Evolutionary conservation across 108 stramenopile genomes (phyloP).

Genomic region (Stephanodiscus triporus): DNA sequence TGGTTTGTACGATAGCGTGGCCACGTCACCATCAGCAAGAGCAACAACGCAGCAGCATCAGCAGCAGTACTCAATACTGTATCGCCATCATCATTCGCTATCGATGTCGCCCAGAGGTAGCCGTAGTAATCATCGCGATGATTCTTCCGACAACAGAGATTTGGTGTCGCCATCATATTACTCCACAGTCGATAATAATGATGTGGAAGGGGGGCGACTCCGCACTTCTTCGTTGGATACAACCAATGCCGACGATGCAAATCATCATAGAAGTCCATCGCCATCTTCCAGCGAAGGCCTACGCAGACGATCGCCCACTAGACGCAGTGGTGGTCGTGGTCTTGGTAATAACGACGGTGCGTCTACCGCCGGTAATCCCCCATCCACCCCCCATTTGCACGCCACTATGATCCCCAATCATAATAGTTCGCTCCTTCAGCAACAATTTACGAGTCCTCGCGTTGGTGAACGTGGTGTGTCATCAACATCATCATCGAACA

Average conservation of each 20-base stretch:
- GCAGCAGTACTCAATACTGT: neutral
- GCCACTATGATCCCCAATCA: too few relatives aligned
- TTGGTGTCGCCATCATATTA: neutral
- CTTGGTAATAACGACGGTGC: neutral
- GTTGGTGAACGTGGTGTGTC: conserved; percentile 3
- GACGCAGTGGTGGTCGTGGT: neutral
- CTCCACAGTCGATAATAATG: neutral
- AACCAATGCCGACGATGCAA: neutral
- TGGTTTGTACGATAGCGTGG: conserved; percentile 4
- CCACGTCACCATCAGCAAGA: conserved; percentile 1
- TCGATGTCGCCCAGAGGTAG: neutral
- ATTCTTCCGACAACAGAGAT: neutral
- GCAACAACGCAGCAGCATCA: neutral
- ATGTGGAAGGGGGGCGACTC: conserved; percentile 8
- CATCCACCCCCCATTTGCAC: conserved; percentile 12
- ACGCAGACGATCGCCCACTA: conserved; percentile 4
- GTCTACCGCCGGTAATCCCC: neutral
- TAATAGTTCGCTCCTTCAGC: neutral
- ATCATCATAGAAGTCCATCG: conserved; percentile 11
- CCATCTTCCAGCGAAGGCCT: conserved; percentile 8
- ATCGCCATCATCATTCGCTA: neutral
- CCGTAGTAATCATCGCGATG: too few relatives aligned
- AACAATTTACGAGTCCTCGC: neutral
- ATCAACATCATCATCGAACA: conserved; percentile 4
- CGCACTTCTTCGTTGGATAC: conserved; percentile 7